Conservation (phyloP, 1,284 basidiomycete species). For the Leccinum discolor region DNA sequence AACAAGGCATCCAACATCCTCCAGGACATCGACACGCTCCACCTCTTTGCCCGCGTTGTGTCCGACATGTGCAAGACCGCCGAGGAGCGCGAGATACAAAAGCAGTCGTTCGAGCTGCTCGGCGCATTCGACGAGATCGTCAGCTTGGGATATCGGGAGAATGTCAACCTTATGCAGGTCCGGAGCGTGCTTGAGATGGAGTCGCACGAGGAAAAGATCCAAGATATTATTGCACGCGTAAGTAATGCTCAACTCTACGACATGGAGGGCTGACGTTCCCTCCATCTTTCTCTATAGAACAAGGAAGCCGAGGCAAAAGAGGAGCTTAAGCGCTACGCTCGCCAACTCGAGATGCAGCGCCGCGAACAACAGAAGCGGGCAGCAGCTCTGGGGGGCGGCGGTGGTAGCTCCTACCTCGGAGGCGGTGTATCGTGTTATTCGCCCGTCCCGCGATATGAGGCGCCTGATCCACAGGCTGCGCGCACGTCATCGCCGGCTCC, state of each 20-base stretch:
- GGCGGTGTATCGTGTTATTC: slow-evolving; percentile 70
- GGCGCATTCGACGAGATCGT: slow-evolving; percentile 98
- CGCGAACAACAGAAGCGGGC: too few relatives aligned
- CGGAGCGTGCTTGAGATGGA: slow-evolving; percentile 96
- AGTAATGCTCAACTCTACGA: slow-evolving; percentile 20
- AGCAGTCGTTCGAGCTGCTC: slow-evolving; percentile 93
- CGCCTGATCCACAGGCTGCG: slow-evolving; percentile 46
- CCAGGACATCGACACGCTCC: slow-evolving; percentile 96
- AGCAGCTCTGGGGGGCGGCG: slow-evolving; percentile 20
- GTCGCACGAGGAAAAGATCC: slow-evolving; percentile 99
- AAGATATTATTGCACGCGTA: slow-evolving; percentile 96
- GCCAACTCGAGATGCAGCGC: too few relatives aligned
- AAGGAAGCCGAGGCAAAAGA: slow-evolving; percentile 99
- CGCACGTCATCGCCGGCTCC: slow-evolving; percentile 51
- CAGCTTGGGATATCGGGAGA: slow-evolving; percentile 92
- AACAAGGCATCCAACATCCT: slow-evolving; percentile 98
- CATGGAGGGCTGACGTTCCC: neutral
- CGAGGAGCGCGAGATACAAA: slow-evolving; percentile 89
- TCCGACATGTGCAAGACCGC: slow-evolving; percentile 89
- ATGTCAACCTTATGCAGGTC: slow-evolving; percentile 91
- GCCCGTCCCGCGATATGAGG: slow-evolving; percentile 70
- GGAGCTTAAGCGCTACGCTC: slow-evolving; percentile 81
- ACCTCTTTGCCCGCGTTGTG: slow-evolving; percentile 92
- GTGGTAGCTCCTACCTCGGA: slow-evolving; percentile 56
- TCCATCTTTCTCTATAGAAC: slow-evolving; percentile 57